Evolutionary conservation across 2,329 filamentous ascomycete species (phyloP).

Genomic region (Claviceps quebecensis): DNA sequence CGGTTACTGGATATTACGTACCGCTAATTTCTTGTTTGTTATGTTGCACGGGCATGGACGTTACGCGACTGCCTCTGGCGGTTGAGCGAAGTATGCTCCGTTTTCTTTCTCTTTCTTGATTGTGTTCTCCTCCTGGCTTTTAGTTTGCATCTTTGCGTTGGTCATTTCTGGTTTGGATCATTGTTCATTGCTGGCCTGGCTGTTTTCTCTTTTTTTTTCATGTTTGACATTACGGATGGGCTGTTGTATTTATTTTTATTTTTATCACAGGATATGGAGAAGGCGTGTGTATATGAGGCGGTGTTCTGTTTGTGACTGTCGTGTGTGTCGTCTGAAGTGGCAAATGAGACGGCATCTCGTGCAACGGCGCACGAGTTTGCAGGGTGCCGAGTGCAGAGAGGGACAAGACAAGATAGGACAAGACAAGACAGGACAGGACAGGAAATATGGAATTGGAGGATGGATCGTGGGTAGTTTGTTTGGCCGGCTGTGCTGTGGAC

Average conservation of each 20-base stretch:
- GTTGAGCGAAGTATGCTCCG: constrained; percentile 1
- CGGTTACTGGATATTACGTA: background rate
- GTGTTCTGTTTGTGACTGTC: background rate
- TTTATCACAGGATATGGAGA: background rate
- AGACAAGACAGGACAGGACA: background rate
- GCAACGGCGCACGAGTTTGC: background rate
- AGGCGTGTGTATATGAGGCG: background rate
- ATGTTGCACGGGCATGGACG: constrained; percentile 1
- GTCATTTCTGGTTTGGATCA: background rate
- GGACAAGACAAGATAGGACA: too few species aligned
- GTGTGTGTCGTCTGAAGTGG: background rate
- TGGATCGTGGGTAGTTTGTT: background rate
- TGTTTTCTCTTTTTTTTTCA: background rate
- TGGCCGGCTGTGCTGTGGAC: background rate
- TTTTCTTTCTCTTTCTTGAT: background rate
- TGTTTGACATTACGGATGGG: background rate
- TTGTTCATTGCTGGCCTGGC: background rate
- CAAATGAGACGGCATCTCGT: background rate
- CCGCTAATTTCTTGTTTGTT: constrained; percentile 10
- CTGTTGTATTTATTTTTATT: background rate
- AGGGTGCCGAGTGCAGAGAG: too few species aligned
- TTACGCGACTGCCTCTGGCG: background rate
- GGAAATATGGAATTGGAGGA: background rate
- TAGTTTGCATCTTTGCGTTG: background rate
- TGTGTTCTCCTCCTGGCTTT: too few species aligned